Evolutionary conservation across 805 yeast species (phyloP), one percentile per base, ranked within the genome.

Genomic region (Cyberlindnera misumaiensis): DNA sequence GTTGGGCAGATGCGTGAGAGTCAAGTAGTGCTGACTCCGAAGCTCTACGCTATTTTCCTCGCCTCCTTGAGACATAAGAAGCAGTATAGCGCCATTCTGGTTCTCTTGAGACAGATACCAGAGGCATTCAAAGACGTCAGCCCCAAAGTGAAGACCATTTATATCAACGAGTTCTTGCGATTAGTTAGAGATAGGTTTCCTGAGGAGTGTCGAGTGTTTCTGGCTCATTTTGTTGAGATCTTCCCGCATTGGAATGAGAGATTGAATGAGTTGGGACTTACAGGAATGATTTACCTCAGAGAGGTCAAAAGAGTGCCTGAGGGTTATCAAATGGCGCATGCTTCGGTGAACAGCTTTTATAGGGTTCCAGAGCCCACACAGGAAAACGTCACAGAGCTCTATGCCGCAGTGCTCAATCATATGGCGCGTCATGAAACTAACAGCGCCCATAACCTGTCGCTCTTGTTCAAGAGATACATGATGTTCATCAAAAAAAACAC

Each of bases 201-300:
- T 3, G 38, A 32, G 16, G 48, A 51, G 16, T 46, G 53, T 1
- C 40, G 41, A 15, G 31, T 53, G 3, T 41, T 53, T 0, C n/a
- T 52, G 17, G 51, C 53, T 10, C 53, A 54, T 32, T 48, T 52
- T 24, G 25, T 46, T 4, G 44, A 53, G 1, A 37, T 51, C 2
- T 54, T 38, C 29, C 49, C 52, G 3, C 12, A 36, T 5, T 32
- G 47, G 3, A 12, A 9, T 8, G 14, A 31, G 3, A 7, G 47
- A 7, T 24, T 53, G 12, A 43, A 52, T 28, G 42, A 43, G 3
- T 32, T 54, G 20, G 47, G 51, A 2, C 14, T 54, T 12, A n/a
- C 42, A 1, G 43, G 43, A 4, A 38, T 53, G 13, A 33, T 51
- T 2, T 39, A 44, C 12, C 34, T 41, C 7, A 32, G 30, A 12